Conservation (phyloP, 345 rosid species). For the Acer saccharum region DNA sequence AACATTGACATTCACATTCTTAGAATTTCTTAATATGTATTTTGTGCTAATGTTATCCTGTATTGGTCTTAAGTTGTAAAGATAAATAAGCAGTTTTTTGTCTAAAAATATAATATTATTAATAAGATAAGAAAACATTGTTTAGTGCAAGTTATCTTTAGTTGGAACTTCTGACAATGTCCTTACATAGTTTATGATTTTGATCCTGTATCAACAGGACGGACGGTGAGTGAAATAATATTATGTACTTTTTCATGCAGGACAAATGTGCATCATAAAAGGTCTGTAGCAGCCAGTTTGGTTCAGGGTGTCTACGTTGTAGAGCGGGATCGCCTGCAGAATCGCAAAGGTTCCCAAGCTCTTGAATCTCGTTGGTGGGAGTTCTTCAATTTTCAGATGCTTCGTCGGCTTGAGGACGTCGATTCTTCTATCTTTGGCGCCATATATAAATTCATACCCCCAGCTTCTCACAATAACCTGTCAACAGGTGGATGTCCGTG, state of each 20-base stretch:
- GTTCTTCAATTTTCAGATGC: constrained; percentile 63
- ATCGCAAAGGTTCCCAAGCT: constrained; percentile 60
- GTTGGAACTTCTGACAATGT: too few species aligned
- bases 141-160: neutral
- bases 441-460: constrained; percentile 64
- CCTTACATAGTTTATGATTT: neutral
- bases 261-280: constrained; percentile 62
- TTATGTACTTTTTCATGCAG: constrained; percentile 31
- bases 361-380: constrained; percentile 86
- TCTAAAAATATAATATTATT: too few species aligned
- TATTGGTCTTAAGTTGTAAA: neutral
- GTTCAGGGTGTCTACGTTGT: constrained; percentile 78
- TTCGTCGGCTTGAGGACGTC: constrained; percentile 58
- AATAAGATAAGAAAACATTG: neutral
- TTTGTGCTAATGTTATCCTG: neutral
- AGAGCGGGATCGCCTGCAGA: constrained; percentile 84
- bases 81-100: neutral
- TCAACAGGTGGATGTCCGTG: constrained; percentile 49
- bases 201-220: too few species aligned
- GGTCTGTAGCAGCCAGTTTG: constrained; percentile 76
- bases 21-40: neutral
- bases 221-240: neutral
- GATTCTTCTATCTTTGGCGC: constrained; percentile 87
- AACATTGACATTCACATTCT: too few species aligned
- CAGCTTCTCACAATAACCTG: constrained; percentile 27